These are phyloP conservation scores for Spathaspora sp. DNA, from an alignment of 805 yeast genomes.

Conservation along the genomic window DNA sequence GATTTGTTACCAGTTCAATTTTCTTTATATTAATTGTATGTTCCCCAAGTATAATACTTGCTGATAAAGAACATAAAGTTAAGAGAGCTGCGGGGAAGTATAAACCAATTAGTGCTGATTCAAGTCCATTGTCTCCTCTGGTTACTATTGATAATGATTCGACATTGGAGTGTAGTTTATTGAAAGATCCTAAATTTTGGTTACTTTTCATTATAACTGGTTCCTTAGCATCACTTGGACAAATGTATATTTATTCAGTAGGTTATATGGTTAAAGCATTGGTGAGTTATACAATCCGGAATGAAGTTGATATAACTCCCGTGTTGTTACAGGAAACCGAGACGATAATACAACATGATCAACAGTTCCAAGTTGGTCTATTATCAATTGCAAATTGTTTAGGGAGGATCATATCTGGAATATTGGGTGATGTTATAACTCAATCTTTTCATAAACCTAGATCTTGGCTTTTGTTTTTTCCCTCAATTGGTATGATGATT, in stretches of 20 bases:
- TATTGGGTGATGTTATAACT: constrained; percentile 57
- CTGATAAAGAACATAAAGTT: constrained; percentile 31
- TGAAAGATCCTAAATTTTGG: constrained; percentile 32
- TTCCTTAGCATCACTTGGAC: constrained; percentile 39
- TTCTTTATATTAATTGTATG: constrained; percentile 40
- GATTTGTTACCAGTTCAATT: constrained; percentile 42
- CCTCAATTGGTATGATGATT: constrained; percentile 43
- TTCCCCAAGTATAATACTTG: constrained; percentile 42
- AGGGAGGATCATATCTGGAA: constrained; percentile 65
- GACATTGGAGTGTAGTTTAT: constrained; percentile 16
- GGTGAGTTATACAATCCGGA: constrained; percentile 1
- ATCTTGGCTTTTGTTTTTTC: constrained; percentile 51
- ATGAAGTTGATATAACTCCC: neutral
- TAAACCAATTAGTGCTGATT: neutral
- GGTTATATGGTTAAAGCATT: constrained; percentile 39
- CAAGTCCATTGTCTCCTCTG: neutral
- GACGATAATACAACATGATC: constrained; percentile 47
- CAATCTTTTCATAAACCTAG: constrained; percentile 45
- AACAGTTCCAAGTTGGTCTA: constrained; percentile 70
- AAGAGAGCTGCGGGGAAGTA: constrained; percentile 4
- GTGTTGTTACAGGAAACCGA: constrained; percentile 4
- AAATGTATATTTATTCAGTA: constrained; percentile 45
- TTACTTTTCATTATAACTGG: constrained; percentile 35
- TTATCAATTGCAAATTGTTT: constrained; percentile 63
- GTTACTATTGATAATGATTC: neutral